These are phyloP conservation scores for Backusella circina DNA, from an alignment of 192 early-diverging fungal genomes.

Conservation along the genomic window DNA sequence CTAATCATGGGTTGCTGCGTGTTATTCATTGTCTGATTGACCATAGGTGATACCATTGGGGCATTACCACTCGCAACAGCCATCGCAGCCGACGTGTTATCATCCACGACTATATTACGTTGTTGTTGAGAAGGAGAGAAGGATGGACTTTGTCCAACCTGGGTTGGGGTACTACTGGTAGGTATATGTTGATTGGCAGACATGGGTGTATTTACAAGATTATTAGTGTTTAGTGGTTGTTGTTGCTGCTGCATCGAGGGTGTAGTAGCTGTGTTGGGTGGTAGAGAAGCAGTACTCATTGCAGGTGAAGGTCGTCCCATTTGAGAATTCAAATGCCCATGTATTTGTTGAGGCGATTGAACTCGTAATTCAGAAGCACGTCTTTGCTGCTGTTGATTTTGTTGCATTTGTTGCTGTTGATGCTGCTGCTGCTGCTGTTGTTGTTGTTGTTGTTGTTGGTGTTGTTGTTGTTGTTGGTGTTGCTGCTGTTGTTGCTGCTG, in stretches of 20 bases:
- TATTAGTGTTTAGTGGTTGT: background rate
- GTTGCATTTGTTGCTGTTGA: background rate
- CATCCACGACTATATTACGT: background rate
- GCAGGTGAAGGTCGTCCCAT: slow-evolving; percentile 14
- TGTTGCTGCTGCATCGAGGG: background rate
- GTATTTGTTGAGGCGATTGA: slow-evolving; percentile 16
- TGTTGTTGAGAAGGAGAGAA: background rate
- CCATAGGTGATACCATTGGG: background rate
- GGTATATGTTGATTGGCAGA: slow-evolving; percentile 6
- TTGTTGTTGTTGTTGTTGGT: background rate
- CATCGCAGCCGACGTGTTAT: background rate
- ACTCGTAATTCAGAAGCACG: slow-evolving; percentile 17
- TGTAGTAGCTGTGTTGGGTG: background rate
- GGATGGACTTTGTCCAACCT: background rate
- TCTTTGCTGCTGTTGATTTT: background rate
- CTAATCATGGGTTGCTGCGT: slow-evolving; percentile 12
- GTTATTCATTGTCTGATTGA: background rate
- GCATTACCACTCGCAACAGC: background rate
- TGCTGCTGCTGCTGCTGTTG: background rate
- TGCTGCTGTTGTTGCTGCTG: no score
- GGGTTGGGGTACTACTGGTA: slow-evolving; percentile 1
- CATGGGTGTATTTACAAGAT: slow-evolving; percentile 21
- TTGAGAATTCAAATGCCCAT: background rate
- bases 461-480: background rate
- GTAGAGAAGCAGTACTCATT: slow-evolving; percentile 16